Conservation (phyloP, 345 rosid species). For the Syzygium grande region DNA sequence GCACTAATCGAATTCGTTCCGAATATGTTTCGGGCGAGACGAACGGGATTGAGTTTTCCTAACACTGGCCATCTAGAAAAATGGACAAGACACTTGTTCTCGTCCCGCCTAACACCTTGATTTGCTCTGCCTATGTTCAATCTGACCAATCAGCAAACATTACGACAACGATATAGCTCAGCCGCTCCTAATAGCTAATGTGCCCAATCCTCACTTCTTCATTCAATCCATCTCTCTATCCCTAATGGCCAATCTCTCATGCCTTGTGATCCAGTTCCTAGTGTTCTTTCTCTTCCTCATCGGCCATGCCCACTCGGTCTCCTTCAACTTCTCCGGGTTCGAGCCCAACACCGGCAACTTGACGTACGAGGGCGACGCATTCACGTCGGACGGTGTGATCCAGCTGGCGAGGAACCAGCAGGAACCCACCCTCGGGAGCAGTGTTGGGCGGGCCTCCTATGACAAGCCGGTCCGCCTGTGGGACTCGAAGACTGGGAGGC, state of each 20-base stretch:
- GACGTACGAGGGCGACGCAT: constrained; percentile 30
- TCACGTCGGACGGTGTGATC: constrained; percentile 7
- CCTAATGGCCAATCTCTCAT: constrained; percentile 6
- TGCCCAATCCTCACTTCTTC: not conserved
- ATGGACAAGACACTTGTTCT: too few relatives aligned
- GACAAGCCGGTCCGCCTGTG: constrained; percentile 26
- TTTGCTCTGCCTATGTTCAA: not conserved
- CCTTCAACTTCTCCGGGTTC: constrained; percentile 30
- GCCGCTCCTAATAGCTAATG: not conserved
- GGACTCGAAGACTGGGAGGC: constrained; percentile 25
- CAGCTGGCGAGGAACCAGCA: constrained; percentile 30
- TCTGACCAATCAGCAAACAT: not conserved
- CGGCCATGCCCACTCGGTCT: constrained; percentile 18
- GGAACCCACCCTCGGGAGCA: constrained; percentile 9
- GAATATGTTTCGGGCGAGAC: too few relatives aligned
- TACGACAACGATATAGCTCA: not conserved
- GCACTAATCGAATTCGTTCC: too few relatives aligned
- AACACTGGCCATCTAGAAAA: too few relatives aligned
- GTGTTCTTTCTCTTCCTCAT: not conserved
- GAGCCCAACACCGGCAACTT: constrained; percentile 12
- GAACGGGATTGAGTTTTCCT: too few relatives aligned
- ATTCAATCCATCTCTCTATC: not conserved
- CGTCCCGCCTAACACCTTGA: not conserved
- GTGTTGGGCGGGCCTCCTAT: constrained; percentile 40
- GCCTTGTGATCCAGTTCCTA: not conserved